Percentiles rank a stretch among this genome's conserved stretches.
Evolutionary conservation across 345 rosid genomes (phyloP).

Genomic region (Clarkia xantiana): DNA sequence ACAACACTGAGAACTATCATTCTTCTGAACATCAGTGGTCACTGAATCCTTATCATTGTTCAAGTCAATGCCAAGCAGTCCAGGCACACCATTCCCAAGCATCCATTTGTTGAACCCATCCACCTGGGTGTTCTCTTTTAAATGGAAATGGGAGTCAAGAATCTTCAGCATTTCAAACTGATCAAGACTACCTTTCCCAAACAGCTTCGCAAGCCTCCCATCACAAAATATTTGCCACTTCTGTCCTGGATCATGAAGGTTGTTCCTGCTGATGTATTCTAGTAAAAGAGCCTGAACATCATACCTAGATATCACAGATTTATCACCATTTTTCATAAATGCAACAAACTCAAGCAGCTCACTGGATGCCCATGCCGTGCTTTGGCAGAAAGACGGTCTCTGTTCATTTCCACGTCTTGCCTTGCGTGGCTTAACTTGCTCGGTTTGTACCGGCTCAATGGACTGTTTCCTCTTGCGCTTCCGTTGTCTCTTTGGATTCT

Average conservation of each 20-base stretch:
- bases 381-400: not conserved
- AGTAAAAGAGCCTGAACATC: conserved; percentile 65
- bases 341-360: conserved; percentile 77
- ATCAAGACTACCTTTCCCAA: conserved; percentile 54
- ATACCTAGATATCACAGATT: conserved; percentile 34
- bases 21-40: conserved; percentile 28
- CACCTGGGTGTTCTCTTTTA: conserved; percentile 24
- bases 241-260: conserved; percentile 46
- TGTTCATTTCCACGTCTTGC: not conserved
- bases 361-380: conserved; percentile 58
- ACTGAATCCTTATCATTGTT: conserved; percentile 17
- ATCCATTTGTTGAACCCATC: conserved; percentile 21
- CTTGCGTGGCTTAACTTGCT: not conserved
- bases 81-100: conserved; percentile 15
- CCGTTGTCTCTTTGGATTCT: conserved; percentile 54
- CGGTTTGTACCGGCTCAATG: not conserved
- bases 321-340: conserved; percentile 61
- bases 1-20: conserved; percentile 29
- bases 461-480: not conserved
- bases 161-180: conserved; percentile 87
- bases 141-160: conserved; percentile 62
- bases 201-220: conserved; percentile 39
- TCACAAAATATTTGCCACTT: conserved; percentile 8
- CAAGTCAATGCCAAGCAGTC: conserved; percentile 20
- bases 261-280: conserved; percentile 45